Evolutionary conservation across 495 filamentous ascomycete species (phyloP), one percentile per base, ranked within the genome.

Genomic region (Aspergillus campestris): DNA sequence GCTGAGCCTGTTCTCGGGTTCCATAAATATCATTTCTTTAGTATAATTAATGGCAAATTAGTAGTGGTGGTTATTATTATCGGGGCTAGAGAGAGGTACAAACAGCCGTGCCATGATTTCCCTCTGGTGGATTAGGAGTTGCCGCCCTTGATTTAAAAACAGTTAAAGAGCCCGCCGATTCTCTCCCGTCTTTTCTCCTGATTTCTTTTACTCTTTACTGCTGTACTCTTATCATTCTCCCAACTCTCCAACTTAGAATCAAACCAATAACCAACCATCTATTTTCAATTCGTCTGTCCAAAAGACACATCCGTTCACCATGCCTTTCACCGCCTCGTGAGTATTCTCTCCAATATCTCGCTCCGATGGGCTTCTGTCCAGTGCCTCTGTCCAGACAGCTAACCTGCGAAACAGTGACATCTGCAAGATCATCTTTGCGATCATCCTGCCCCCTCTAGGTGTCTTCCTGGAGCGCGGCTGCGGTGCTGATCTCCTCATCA

Each of bases 401-500:
- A 27, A 3, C 30, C 40, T 30, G 31, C 15, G 24, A 31, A 40
- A 34, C 55, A 90, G 86, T 67, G 87, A 94, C 62, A 87, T 91
- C 75, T 83, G 82, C 84, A 91, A 94, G 74, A 89, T 94, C 75
- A 80, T 92, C 69, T 72, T 90, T 61, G 84, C 87, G 70, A 73
- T 94, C 71, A 67, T 94, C 72, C 74, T 94, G 40, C 90, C 90
- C 33, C 90, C 90, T 51, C 74, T 94, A 31, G 87, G 88, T 65
- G 90, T 94, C 61, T 94, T 95, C 77, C 79, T 94, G 47, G 85
- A 92, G 74, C 80, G 83, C 33, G 89, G 89, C 60, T 89, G 85
- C 70, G 78, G 80, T 62, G 77, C 80, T 57, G 86, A 94, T 57
- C 71, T 95, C 51, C 68, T 86, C 55, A 89, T 95, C 77, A 94